phyloP scores from a whole-genome alignment of 2,329 filamentous ascomycete species.

The Trichoderma pleuroti region DNA sequence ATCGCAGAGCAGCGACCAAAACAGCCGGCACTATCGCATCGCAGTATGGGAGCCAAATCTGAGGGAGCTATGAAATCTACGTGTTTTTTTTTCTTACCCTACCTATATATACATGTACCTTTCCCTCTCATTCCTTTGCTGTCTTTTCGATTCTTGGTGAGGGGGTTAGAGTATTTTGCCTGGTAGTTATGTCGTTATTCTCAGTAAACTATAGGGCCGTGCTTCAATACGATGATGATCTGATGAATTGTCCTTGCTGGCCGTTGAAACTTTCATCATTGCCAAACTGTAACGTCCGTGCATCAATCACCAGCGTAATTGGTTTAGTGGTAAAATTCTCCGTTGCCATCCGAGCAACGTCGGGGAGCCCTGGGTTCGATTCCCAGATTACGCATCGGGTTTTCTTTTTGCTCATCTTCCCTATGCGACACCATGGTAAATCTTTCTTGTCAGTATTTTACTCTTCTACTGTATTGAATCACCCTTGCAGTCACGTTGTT shows the following conservation, averaged over 20 bases:
- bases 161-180: no score
- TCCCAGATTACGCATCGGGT: conserved; percentile 31
- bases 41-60: no score
- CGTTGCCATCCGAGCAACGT: conserved; percentile 30
- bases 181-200: no score
- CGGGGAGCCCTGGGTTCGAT: conserved; percentile 35
- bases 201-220: neutral
- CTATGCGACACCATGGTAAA: neutral
- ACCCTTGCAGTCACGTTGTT: neutral
- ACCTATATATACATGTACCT: no score
- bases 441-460: neutral
- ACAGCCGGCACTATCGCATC: neutral
- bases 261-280: neutral
- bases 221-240: neutral
- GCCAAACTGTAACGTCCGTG: accelerated
- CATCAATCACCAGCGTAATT: conserved; percentile 21
- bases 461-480: neutral
- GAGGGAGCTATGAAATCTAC: no score
- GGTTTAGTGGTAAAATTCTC: conserved; percentile 31
- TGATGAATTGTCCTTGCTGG: neutral
- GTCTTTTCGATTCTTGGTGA: no score
- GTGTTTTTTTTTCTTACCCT: no score
- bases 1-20: neutral
- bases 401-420: neutral
- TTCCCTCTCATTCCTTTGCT: no score